A percentile compares a stretch with the other conserved stretches of the same genome.
Conservation (phyloP, 306 rosid genomes). For the Inga laurina region DNA sequence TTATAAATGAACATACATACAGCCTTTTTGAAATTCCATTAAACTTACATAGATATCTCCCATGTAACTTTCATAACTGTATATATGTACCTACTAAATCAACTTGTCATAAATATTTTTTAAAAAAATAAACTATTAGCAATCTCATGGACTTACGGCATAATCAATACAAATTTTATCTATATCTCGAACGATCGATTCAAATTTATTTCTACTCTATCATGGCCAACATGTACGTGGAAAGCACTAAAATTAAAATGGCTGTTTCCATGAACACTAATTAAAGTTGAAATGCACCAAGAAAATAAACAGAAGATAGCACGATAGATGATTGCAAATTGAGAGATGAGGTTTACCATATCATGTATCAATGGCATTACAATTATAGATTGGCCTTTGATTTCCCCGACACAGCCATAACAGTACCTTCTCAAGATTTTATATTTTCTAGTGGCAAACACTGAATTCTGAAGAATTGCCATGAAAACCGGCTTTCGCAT, state of each 20-base stretch:
- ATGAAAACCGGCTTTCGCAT: neutral
- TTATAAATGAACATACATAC: too few relatives aligned
- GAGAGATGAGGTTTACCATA: neutral
- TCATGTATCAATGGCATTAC: neutral
- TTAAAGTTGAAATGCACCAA: neutral
- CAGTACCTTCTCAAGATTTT: neutral
- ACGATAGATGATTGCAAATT: neutral
- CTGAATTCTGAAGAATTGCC: neutral
- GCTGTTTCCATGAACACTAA: neutral
- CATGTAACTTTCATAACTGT: too few relatives aligned
- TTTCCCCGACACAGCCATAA: neutral
- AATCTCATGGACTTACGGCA: neutral
- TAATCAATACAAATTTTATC: neutral
- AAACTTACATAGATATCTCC: too few relatives aligned
- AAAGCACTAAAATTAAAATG: neutral
- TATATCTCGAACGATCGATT: neutral
- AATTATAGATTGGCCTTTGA: neutral
- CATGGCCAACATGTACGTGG: neutral
- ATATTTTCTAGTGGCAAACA: neutral
- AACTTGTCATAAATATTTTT: too few relatives aligned
- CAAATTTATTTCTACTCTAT: neutral
- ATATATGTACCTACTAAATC: neutral
- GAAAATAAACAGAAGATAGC: neutral
- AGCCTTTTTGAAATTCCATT: too few relatives aligned
- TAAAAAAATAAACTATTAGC: neutral